These are phyloP conservation scores for Chlamydomonas sphaeroides DNA, from an alignment of 139 green algal species.

Conservation along the genomic window DNA sequence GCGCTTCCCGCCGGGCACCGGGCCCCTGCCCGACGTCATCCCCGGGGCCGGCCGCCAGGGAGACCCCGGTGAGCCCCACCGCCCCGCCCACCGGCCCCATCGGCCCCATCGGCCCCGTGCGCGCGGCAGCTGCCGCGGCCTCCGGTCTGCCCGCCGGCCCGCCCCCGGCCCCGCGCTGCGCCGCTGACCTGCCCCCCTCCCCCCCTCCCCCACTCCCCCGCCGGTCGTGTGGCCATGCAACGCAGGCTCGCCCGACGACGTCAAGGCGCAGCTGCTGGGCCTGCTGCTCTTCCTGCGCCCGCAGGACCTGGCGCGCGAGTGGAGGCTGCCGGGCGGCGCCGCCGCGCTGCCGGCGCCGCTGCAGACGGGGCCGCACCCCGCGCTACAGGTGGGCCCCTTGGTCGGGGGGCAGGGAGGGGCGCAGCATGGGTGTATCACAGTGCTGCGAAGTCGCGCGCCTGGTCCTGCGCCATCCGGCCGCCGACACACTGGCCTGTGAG, in stretches of 20 bases:
- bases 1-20: slow-evolving; percentile 41
- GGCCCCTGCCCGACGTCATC: slow-evolving; percentile 16
- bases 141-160: not conserved
- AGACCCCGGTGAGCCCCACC: not conserved
- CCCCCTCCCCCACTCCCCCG: no score
- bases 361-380: slow-evolving; percentile 35
- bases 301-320: slow-evolving; percentile 47
- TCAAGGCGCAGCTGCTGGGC: slow-evolving; percentile 52
- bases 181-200: not conserved
- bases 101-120: no score
- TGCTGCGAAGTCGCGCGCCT: no score
- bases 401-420: no score
- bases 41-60: slow-evolving; percentile 14
- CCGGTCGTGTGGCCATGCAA: no score
- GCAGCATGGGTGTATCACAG: no score
- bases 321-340: slow-evolving; percentile 9
- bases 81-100: no score
- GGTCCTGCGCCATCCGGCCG: no score
- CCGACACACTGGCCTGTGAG: no score
- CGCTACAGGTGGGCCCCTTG: slow-evolving; percentile 51
- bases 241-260: slow-evolving; percentile 36
- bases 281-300: slow-evolving; percentile 54
- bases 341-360: slow-evolving; percentile 7
- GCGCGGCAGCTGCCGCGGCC: no score
- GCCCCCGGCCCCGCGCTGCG: not conserved